Conservation (phyloP, 768 basidiomycete genomes). For the Gymnopilus dilepis region DNA sequence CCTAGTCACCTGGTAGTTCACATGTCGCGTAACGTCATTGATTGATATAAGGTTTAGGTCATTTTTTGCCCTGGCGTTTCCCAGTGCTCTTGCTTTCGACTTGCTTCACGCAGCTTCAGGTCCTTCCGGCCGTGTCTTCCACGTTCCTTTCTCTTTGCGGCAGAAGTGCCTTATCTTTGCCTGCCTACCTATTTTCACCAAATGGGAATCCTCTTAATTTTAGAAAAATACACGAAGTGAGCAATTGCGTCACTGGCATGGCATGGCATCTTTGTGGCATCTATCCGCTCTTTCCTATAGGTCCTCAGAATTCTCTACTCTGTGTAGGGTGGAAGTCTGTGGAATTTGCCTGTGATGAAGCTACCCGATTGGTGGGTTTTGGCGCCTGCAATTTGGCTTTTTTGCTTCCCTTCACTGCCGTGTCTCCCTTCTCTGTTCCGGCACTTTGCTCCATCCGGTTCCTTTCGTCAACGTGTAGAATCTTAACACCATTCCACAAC, state of each 20-base stretch:
- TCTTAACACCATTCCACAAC: neutral
- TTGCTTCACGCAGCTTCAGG: neutral
- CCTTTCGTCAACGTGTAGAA: neutral
- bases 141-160: neutral
- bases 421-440: neutral
- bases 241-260: too few relatives aligned
- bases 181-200: constrained; percentile 9
- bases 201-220: constrained; percentile 1
- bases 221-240: neutral
- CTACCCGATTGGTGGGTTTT: constrained; percentile 9
- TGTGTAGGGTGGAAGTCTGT: neutral
- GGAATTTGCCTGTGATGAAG: neutral
- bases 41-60: neutral
- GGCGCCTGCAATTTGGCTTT: constrained; percentile 2
- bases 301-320: neutral
- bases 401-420: neutral
- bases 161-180: constrained; percentile 3
- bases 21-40: constrained; percentile 5
- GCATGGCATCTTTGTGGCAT: constrained; percentile 6
- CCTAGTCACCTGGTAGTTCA: neutral
- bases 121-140: neutral
- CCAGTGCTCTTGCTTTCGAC: too few relatives aligned
- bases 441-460: constrained; percentile 1
- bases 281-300: neutral
- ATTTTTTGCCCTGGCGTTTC: neutral